Evolutionary conservation across 1,139 yeast genomes (phyloP).

Genomic region (Geotrichum citri-aurantii): DNA sequence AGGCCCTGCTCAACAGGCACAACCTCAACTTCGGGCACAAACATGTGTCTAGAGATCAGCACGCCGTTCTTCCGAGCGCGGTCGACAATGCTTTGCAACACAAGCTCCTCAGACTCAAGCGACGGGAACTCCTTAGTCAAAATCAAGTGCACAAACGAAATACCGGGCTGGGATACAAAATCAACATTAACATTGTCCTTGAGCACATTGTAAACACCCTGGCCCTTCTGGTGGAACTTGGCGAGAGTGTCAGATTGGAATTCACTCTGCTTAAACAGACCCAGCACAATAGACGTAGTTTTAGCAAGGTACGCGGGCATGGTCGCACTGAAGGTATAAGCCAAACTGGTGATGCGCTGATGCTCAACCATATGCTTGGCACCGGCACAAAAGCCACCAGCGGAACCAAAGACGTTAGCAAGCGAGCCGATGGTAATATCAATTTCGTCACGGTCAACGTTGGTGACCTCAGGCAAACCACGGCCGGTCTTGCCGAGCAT

Average conservation of each 20-base stretch:
- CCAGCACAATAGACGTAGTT: slow-evolving; percentile 59
- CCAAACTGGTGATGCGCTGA: slow-evolving; percentile 83
- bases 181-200: slow-evolving; percentile 39
- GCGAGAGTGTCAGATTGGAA: slow-evolving; percentile 34
- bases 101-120: slow-evolving; percentile 28
- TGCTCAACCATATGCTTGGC: slow-evolving; percentile 78
- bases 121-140: slow-evolving; percentile 39
- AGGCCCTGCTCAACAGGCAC: slow-evolving; percentile 68
- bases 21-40: slow-evolving; percentile 66
- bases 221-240: slow-evolving; percentile 37
- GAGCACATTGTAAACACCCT: slow-evolving; percentile 38
- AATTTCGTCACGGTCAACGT: slow-evolving; percentile 55
- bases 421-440: slow-evolving; percentile 85
- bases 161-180: slow-evolving; percentile 52
- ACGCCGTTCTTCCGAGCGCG: slow-evolving; percentile 46
- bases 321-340: slow-evolving; percentile 91
- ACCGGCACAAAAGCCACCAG: slow-evolving; percentile 96
- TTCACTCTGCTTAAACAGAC: slow-evolving; percentile 22
- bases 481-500: slow-evolving; percentile 79
- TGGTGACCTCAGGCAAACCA: slow-evolving; percentile 71
- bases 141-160: slow-evolving; percentile 61
- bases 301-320: slow-evolving; percentile 88
- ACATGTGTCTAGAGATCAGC: slow-evolving; percentile 63
- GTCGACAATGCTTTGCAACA: slow-evolving; percentile 58
- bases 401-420: slow-evolving; percentile 77